Evolutionary conservation across 2,329 filamentous ascomycete genomes (phyloP).

Genomic region (Neofusicoccum umdonicola): DNA sequence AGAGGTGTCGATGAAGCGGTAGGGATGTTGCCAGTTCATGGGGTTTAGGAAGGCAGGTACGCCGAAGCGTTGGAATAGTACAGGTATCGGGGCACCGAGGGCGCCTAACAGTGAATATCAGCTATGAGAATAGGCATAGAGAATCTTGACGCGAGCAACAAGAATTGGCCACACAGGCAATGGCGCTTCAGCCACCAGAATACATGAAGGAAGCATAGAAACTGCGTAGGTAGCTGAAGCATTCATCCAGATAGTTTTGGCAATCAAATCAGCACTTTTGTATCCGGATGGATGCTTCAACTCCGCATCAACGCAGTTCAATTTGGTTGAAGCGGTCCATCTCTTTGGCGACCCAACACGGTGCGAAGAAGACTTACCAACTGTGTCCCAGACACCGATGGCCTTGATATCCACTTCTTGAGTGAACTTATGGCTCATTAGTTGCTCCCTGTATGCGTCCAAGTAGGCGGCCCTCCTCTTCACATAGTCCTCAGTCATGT

Average conservation of each 20-base stretch:
- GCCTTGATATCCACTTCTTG: slow-evolving; percentile 48
- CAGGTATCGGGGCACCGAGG: slow-evolving; percentile 45
- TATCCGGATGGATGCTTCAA: no score
- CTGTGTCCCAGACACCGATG: slow-evolving; percentile 55
- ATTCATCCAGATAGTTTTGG: no score
- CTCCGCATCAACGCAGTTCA: no score
- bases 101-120: slow-evolving; percentile 18
- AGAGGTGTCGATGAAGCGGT: slow-evolving; percentile 44
- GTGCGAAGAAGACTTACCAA: slow-evolving; percentile 32
- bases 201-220: background rate
- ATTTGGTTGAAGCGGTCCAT: no score
- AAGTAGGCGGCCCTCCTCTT: slow-evolving; percentile 18
- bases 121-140: no score
- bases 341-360: no score
- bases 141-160: no score
- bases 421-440: slow-evolving; percentile 37
- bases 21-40: slow-evolving; percentile 16
- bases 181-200: no score
- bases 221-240: no score
- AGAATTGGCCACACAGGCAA: no score
- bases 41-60: slow-evolving; percentile 34
- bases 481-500: background rate
- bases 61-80: slow-evolving; percentile 32
- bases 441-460: slow-evolving; percentile 35
- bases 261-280: no score